phyloP scores from a whole-genome alignment of 331 rosid species.

The Saraca asoca region DNA sequence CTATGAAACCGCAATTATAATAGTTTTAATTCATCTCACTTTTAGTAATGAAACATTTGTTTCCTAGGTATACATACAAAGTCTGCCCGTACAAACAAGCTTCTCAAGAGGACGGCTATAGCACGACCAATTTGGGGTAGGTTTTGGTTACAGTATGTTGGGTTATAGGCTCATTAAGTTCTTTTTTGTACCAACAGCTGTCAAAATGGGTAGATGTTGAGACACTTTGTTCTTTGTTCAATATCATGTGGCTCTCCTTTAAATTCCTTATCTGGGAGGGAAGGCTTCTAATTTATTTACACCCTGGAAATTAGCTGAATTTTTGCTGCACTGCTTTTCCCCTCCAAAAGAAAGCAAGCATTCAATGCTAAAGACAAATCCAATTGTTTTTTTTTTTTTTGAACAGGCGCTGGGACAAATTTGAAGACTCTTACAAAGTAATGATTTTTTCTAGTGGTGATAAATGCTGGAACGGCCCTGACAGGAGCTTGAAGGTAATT shows the following conservation, averaged over 20 bases:
- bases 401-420: conserved; percentile 90
- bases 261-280: conserved; percentile 1
- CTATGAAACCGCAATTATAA: conserved; percentile 28
- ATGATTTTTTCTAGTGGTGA: conserved; percentile 90
- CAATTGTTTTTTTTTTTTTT: conserved; percentile 21
- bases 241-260: neutral
- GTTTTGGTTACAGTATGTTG: conserved; percentile 29
- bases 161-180: conserved; percentile 13
- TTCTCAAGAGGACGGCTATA: conserved; percentile 86
- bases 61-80: conserved; percentile 90
- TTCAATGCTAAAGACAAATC: conserved; percentile 3
- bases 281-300: neutral
- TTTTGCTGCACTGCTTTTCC: conserved; percentile 27
- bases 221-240: neutral
- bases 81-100: conserved; percentile 96
- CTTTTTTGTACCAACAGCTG: neutral
- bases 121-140: conserved; percentile 92
- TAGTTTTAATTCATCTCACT: conserved; percentile 40
- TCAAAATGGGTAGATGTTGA: neutral
- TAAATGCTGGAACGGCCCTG: conserved; percentile 99
- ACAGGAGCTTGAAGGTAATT: conserved; percentile 92
- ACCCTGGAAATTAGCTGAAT: conserved; percentile 24
- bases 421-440: conserved; percentile 78
- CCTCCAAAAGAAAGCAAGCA: conserved; percentile 24
- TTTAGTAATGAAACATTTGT: conserved; percentile 39